Percentiles rank a stretch among this genome's conserved stretches.
These are phyloP conservation scores for Coemansia sp. DNA, from an alignment of 192 early-diverging fungal genomes.

Conservation along the genomic window DNA sequence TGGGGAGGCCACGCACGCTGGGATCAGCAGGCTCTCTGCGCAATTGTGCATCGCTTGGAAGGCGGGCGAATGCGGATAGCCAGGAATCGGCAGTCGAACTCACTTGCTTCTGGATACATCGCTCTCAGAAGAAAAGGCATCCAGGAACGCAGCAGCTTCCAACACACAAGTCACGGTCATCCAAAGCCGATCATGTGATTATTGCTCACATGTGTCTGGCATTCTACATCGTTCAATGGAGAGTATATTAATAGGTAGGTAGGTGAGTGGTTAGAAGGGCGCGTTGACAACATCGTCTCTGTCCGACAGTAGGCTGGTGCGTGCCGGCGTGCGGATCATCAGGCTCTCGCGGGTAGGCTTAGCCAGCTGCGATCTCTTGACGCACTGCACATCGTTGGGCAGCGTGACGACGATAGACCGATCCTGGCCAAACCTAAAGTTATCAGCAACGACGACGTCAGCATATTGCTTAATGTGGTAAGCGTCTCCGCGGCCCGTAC, in stretches of 20 bases:
- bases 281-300: slow-evolving; percentile 32
- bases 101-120: slow-evolving; percentile 1
- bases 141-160: background rate
- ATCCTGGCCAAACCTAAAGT: slow-evolving; percentile 87
- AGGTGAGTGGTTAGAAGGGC: slow-evolving; percentile 11
- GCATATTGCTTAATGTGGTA: slow-evolving; percentile 90
- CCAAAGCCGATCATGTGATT: background rate
- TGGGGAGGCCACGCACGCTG: background rate
- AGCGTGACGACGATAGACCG: slow-evolving; percentile 84
- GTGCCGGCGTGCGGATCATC: slow-evolving; percentile 29
- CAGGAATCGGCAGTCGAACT: background rate
- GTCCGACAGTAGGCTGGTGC: slow-evolving; percentile 5
- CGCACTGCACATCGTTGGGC: slow-evolving; percentile 74
- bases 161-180: background rate
- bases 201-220: background rate
- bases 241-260: background rate
- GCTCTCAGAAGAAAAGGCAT: background rate
- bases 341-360: slow-evolving; percentile 59
- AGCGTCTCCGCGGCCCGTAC: slow-evolving; percentile 69
- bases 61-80: slow-evolving; percentile 1
- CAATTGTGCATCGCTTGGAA: background rate
- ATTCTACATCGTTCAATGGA: background rate
- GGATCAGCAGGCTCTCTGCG: background rate
- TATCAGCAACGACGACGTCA: slow-evolving; percentile 85
- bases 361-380: slow-evolving; percentile 61